Evolutionary conservation across 257 asterid species (phyloP), one percentile per base, ranked within the genome.

Genomic region (Ilex asprella): DNA sequence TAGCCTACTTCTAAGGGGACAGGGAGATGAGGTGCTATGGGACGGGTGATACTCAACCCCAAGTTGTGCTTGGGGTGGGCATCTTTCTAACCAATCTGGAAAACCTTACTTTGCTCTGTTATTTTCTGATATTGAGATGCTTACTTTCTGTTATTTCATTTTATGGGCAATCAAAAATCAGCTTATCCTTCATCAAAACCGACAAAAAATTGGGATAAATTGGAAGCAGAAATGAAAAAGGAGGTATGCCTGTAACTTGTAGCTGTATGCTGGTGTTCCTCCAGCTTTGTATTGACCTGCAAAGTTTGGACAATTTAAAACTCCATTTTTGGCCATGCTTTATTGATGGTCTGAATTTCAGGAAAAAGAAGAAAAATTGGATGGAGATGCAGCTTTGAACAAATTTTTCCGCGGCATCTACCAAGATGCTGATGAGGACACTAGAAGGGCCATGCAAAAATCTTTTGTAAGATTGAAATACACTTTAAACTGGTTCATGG

Each of bases 371-470:
- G 99, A 93, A 69, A 87, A 93, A 72, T 84, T 93, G 3, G 97
- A 93, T 60, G 99, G 99, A 3, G 99, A 93, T 72, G 99, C 97
- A 3, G 99, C 89, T 60, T 70, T 93, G 70, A 93, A 89, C 94
- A 93, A 89, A 73, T 87, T 93, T 58, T 93, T 93, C 87, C 70
- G 84, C 56, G 95, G 82, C 64, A 89, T 93, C 67, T 93, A 89
- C 79, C 52, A 62, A 50, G 93, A 84, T 75, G 94, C 99, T n/a
- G 97, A 93, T 11, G 99, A 93, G 76, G 99, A 93, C 78, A 78
- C 96, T 0, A 81, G 90, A 72, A 78, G 99, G 76, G 99, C 99
- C 63, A 93, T 93, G 99, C 87, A 83, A 94, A 93, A 93, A 81
- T 93, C 97, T 44, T 93, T 89, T 58, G 99, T 93, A 82, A 82